Evolutionary conservation across 805 yeast genomes (phyloP), one percentile per base, ranked within the genome.

Genomic region (Ogataea henricii): DNA sequence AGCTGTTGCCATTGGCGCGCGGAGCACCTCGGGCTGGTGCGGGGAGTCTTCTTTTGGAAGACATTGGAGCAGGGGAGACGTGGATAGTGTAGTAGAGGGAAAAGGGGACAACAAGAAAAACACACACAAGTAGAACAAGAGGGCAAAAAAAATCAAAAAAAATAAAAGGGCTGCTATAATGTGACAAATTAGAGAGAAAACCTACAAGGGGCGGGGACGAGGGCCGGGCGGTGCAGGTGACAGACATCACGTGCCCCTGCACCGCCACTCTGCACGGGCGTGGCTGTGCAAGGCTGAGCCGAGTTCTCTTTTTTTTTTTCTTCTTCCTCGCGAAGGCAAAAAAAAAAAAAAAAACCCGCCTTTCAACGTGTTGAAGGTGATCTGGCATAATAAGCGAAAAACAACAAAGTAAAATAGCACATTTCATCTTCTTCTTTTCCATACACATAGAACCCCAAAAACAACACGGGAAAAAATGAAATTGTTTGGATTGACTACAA

Each of bases 391-490:
- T 18, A 14, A 37, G 25, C 37, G 37, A 22, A 21, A 6, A 22
- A 21, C 13, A 34, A 23, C 9, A 9, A 27, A 27, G 13, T 17
- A 34, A 34, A 34, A 34, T 22, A 6, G 6, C 25, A 6, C 8
- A 22, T 22, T 22, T 22, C 25, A 22, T 6, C 25, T 21, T 13
- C 20, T 12, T 21, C 18, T 35, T 9, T 7, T 13, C 6, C 3
- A 18, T 4, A 10, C 4, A 16, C 17, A 21, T 21, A 21, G 7
- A 35, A 17, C 26, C 14, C 17, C 12, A 14, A 35, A 35, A 10
- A 10, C 7, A 20, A 26, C n/a, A n/a, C n/a, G n/a, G n/a, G n/a
- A n/a, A n/a, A 47, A 18, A 16, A 75, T 74, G 79, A 74, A 69
- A 65, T 63, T 73, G 23, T 66, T 72, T 43, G 59, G 64, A 35